Base-by-base conservation (phyloP, 2,329 filamentous ascomycete species). In the Clarireedia hainanense region DNA sequence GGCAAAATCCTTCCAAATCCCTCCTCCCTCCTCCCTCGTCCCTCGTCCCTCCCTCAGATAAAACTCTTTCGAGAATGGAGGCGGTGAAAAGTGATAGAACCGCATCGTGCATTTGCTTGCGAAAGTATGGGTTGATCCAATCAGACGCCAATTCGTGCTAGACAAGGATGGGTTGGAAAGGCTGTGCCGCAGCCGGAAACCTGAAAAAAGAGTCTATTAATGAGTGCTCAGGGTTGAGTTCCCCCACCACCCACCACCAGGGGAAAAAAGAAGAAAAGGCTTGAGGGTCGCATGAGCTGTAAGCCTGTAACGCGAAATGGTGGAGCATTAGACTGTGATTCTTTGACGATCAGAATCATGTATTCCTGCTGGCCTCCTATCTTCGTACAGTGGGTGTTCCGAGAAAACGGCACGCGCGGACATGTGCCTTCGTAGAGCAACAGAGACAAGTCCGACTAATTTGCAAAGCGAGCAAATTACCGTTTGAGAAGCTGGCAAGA, bases 281-380 rank as follows among this genome's bases (percentile, higher is more conserved):
- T 56, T 59, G 51, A 57, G 43, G 58, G 60, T 59, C 58, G 61
- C 61, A 63, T 60, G 57, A 57, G 55, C 43, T 60, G 60, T 42
- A 42, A 34, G 39, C 39, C 39, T 42, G 39, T 57, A 55, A 55
- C 52, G 17, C 53, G 56, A 58, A 55, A 42, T 53, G 52, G 59
- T 58, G 57, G 47, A 60, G 48, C 47, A 34, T 40, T 61, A 57
- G 54, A 57, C 60, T 55, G 55, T 56, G 56, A 50, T 58, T 34
- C 30, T 34, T 30, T 59, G 59, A 58, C 60, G 58, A 64, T 62
- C 60, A 60, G 20, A 60, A 55, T 55, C 53, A 55, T 46, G n/a
- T 39, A 51, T 56, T 39, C 53, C 49, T 46, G 42, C 23, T 24
- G 17, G 12, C 42, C 23, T 23, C 20, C 17, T 46, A 46, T 37